Conservation (phyloP, 2,329 filamentous ascomycete species). For the Aspergillus fumigatus region DNA sequence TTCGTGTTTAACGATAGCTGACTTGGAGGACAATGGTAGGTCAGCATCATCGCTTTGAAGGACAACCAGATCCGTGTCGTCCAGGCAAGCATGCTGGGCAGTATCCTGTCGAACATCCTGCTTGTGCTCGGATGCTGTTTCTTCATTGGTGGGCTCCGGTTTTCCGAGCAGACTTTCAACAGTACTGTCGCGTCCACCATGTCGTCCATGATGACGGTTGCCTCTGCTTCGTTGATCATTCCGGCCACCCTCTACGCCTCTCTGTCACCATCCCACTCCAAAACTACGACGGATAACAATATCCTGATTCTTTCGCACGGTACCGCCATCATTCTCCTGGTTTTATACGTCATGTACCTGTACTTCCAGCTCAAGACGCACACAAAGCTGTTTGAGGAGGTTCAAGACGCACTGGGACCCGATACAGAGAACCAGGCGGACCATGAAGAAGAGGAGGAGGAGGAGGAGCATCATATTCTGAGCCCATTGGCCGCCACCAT, state of each 20-base stretch:
- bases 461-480: slow-evolving; percentile 47
- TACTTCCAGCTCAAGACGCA: slow-evolving; percentile 75
- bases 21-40: slow-evolving; percentile 45
- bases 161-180: slow-evolving; percentile 62
- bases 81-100: slow-evolving; percentile 96
- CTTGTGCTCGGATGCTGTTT: slow-evolving; percentile 81
- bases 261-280: slow-evolving; percentile 42
- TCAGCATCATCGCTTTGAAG: slow-evolving; percentile 84
- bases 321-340: slow-evolving; percentile 68
- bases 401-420: slow-evolving; percentile 26
- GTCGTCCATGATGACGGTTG: slow-evolving; percentile 68
- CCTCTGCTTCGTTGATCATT: slow-evolving; percentile 73
- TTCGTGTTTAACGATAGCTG: neutral
- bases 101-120: slow-evolving; percentile 89
- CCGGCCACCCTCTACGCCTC: slow-evolving; percentile 70
- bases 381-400: slow-evolving; percentile 62
- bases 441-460: slow-evolving; percentile 42
- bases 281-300: slow-evolving; percentile 42
- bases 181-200: slow-evolving; percentile 48
- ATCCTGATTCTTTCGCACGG: slow-evolving; percentile 70
- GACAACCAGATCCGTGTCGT: slow-evolving; percentile 89
- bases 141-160: slow-evolving; percentile 66
- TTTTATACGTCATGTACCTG: slow-evolving; percentile 72
- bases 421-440: slow-evolving; percentile 40
- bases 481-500: slow-evolving; percentile 59